These are phyloP conservation scores for Tilletiaria anomala DNA, from an alignment of 1,284 basidiomycete species.

Conservation along the genomic window DNA sequence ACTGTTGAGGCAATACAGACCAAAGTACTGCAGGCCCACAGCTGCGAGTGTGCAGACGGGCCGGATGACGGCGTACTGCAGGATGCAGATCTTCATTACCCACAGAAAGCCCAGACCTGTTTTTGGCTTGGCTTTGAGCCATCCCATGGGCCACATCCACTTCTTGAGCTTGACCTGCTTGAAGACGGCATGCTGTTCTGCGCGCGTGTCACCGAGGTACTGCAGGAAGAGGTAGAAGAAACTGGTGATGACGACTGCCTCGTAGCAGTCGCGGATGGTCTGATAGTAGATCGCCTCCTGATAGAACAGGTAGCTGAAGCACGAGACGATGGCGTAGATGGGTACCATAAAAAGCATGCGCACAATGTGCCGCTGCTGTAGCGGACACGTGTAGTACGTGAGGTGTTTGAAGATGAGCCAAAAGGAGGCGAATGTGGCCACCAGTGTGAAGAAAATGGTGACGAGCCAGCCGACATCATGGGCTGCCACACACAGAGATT, in stretches of 20 bases:
- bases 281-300: conserved; percentile 33
- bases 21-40: conserved; percentile 52
- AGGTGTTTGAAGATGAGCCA: conserved; percentile 62
- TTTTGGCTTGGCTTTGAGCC: conserved; percentile 51
- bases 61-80: conserved; percentile 63
- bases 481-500: too few species aligned
- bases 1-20: conserved; percentile 57
- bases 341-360: conserved; percentile 66
- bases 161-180: conserved; percentile 44
- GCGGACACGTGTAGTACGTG: conserved; percentile 56
- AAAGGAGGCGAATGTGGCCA: conserved; percentile 45
- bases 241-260: conserved; percentile 43
- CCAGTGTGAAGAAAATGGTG: conserved; percentile 47
- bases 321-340: conserved; percentile 55
- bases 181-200: conserved; percentile 54
- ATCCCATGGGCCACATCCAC: conserved; percentile 59
- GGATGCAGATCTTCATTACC: conserved; percentile 58
- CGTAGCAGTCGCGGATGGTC: conserved; percentile 34
- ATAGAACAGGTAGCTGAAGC: conserved; percentile 55
- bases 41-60: conserved; percentile 53
- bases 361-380: conserved; percentile 39
- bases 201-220: conserved; percentile 54
- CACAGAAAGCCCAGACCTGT: too few species aligned
- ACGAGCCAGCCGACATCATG: conserved; percentile 55
- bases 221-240: conserved; percentile 64